Conservation (phyloP, 192 early-diverging fungal species). For the Phlyctochytrium bullatum region DNA sequence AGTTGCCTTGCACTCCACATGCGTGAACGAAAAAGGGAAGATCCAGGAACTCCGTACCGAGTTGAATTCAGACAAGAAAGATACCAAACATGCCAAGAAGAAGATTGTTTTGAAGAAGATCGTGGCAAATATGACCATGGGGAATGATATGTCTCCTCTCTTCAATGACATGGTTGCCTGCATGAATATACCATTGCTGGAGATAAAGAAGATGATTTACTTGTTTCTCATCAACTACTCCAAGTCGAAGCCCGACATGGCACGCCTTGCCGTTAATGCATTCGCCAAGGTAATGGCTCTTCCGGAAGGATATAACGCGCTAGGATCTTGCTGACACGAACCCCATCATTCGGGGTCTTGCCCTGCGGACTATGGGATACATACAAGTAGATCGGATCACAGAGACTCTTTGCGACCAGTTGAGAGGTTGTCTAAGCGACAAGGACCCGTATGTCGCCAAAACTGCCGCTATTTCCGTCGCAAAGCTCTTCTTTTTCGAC, state of each 20-base stretch:
- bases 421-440: conserved; percentile 85
- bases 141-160: conserved; percentile 93
- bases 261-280: conserved; percentile 94
- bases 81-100: conserved; percentile 76
- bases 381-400: conserved; percentile 93
- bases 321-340: conserved; percentile 93
- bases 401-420: conserved; percentile 88
- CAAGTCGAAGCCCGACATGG: conserved; percentile 92
- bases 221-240: conserved; percentile 98
- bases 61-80: conserved; percentile 82
- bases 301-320: neutral
- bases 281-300: conserved; percentile 73
- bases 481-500: conserved; percentile 91
- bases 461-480: conserved; percentile 93
- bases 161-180: conserved; percentile 98
- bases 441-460: conserved; percentile 97
- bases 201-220: conserved; percentile 97
- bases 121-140: conserved; percentile 99
- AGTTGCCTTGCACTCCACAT: neutral
- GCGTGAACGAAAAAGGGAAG: conserved; percentile 39
- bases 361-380: conserved; percentile 98
- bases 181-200: conserved; percentile 98
- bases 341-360: conserved; percentile 91
- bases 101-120: conserved; percentile 92
- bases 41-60: conserved; percentile 85